Evolutionary conservation across 371 early-diverging fungal species (phyloP), one percentile per base, ranked within the genome.

Genomic region (Rhizomucor pusillus): DNA sequence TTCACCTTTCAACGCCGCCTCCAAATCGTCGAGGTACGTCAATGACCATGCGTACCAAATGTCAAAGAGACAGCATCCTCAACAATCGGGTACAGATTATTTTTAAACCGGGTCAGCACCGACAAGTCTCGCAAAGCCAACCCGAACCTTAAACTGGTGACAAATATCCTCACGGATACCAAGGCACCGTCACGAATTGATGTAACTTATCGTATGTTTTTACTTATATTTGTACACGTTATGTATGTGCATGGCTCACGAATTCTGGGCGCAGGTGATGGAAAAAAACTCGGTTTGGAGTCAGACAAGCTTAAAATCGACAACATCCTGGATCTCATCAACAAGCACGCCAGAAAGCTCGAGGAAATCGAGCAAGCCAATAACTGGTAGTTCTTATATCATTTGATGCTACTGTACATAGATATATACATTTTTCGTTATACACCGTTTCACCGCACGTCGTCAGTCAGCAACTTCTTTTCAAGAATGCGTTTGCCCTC

Each of bases 401-500:
- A 29, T 29, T 29, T 34, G n/a, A 20, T 12, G 29, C 29, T 29
- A 25, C 16, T 43, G 44, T 43, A 53, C 33, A 53, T 43, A 53
- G 10, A 22, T 14, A 43, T 24, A 39, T 12, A 50, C 9, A 44
- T 23, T 10, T 13, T 10, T 3, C 6, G 13, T 23, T 47, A 33
- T 16, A 44, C 44, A 44, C 23, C n/a, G n/a, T 29, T 22, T 44
- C 44, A 44, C 19, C 18, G 29, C 16, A 19, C 13, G 24, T 35
- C 14, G 35, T 45, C 29, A 14, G 36, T 25, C 41, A 77, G 59
- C 43, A 73, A 57, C 2, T 64, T 67, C 47, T 65, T 66, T 43
- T 80, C 82, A 12, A 89, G 65, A 35, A 89, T 82, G 62, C 77
- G 87, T 61, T 77, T 82, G 18, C 87, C 88, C 57, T 90, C 88